Percentiles rank a stretch among this genome's conserved stretches.
phyloP scores from a whole-genome alignment of 106 monocot genomes.

The Agapanthus africanus region DNA sequence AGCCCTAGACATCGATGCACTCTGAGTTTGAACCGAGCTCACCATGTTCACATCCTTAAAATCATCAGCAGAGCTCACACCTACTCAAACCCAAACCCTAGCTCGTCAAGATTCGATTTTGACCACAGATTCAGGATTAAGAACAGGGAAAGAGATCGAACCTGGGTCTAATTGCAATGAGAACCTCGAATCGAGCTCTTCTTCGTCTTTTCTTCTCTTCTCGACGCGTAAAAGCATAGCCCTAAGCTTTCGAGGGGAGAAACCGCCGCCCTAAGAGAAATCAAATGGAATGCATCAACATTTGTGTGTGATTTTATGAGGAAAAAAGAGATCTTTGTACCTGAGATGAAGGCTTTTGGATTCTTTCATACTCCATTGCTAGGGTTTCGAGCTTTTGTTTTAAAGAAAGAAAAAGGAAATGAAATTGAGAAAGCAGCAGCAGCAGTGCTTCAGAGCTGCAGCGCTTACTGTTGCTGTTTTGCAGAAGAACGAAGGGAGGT shows the following conservation, averaged over 20 bases:
- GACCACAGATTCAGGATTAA: no score
- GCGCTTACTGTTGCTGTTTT: background rate
- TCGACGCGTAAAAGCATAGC: conserved; percentile 31
- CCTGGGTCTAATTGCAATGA: no score
- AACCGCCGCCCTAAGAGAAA: conserved; percentile 1
- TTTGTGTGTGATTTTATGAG: background rate
- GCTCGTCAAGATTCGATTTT: no score
- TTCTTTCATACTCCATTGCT: conserved; percentile 2
- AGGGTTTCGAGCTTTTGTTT: background rate
- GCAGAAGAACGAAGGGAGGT: background rate
- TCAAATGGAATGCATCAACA: background rate
- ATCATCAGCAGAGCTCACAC: conserved; percentile 18
- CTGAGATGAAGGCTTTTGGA: background rate
- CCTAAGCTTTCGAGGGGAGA: conserved; percentile 5
- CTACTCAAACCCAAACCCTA: no score
- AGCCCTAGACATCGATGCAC: no score
- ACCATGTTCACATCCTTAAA: conserved; percentile 55
- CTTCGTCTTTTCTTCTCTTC: conserved; percentile 23
- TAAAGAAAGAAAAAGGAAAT: background rate
- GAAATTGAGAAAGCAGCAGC: no score
- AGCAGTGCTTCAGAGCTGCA: background rate
- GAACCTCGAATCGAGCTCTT: no score
- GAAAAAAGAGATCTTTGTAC: background rate
- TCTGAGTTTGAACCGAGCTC: conserved; percentile 14
- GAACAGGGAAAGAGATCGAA: no score